Evolutionary conservation across 352 stramenopile genomes (phyloP), one percentile per base, ranked within the genome.

Genomic region (Phytophthora podocarpi): DNA sequence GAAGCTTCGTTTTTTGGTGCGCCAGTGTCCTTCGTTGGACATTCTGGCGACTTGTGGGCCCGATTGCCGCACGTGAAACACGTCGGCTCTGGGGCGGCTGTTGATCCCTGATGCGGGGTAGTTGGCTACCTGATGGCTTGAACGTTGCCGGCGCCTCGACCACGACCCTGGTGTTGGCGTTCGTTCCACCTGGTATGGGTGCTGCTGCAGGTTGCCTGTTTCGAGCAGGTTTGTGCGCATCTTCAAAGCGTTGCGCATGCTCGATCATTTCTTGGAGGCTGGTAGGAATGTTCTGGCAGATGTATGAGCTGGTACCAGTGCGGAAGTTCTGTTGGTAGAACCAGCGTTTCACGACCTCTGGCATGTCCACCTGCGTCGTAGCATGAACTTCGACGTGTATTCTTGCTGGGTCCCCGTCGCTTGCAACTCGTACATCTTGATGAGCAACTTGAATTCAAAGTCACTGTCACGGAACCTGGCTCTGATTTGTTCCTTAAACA

Each of bases 401-500:
- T 72, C 20, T 4, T 45, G 37, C 21, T 50, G 37, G 1, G 34
- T 32, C 5, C 24, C 15, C 1, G 41, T 35, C 13, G 24, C 41
- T 23, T 48, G 41, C 15, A 48, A 11, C 6, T 50, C 42, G n/a
- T 36, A n/a, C 23, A 48, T 48, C 23, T 34, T 48, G 24, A 13
- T 48, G 23, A 50, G 27, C 9, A 50, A 6, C 7, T 35, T 50
- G 27, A 24, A 61, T 11, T 61, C 34, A 5, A 65, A 65, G 8
- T 58, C 46, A 39, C 36, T 64, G 21, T 65, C 57, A 1, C 30
- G 30, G 13, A 59, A 64, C 0, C 46, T 12, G n/a, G 34, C 51
- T 35, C 65, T 12, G 10, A 65, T 65, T 0, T 53, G 46, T 18
- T 56, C n/a, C 39, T 65, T 65, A 21, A 65, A 53, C 21, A 58